phyloP scores from a whole-genome alignment of 2,329 filamentous ascomycete genomes.

The Shiraia sp. region DNA sequence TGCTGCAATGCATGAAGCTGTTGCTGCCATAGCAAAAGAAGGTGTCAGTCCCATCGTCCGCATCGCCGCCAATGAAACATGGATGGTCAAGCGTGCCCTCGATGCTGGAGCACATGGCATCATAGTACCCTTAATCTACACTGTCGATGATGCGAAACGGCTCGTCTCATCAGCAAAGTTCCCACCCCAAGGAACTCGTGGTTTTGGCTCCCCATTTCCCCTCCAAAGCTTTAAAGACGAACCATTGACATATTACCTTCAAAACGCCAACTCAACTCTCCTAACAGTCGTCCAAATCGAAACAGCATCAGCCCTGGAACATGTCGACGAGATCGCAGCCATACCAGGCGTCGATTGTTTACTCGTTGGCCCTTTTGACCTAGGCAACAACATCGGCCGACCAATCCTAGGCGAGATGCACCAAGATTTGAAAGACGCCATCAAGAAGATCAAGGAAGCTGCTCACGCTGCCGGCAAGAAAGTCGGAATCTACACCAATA shows the following conservation, averaged over 20 bases:
- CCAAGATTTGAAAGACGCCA: conserved; percentile 56
- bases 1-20: conserved; percentile 59
- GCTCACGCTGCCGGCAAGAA: conserved; percentile 58
- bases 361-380: conserved; percentile 59
- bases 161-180: conserved; percentile 60
- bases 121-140: conserved; percentile 58
- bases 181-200: conserved; percentile 58
- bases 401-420: conserved; percentile 55
- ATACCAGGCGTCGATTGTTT: conserved; percentile 58
- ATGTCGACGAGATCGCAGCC: conserved; percentile 54
- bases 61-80: conserved; percentile 61
- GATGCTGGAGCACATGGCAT: conserved; percentile 64
- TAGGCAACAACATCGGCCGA: conserved; percentile 62
- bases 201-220: conserved; percentile 60
- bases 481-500: conserved; percentile 59
- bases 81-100: conserved; percentile 66
- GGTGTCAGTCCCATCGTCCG: conserved; percentile 51
- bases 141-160: conserved; percentile 56
- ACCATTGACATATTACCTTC: conserved; percentile 53
- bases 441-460: conserved; percentile 55
- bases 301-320: conserved; percentile 46
- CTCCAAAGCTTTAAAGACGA: conserved; percentile 52
- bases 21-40: conserved; percentile 53
- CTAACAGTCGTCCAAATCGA: conserved; percentile 56
- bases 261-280: conserved; percentile 58